Base-by-base conservation (phyloP, 129 eudicot species). In the Saussurea involucrata region DNA sequence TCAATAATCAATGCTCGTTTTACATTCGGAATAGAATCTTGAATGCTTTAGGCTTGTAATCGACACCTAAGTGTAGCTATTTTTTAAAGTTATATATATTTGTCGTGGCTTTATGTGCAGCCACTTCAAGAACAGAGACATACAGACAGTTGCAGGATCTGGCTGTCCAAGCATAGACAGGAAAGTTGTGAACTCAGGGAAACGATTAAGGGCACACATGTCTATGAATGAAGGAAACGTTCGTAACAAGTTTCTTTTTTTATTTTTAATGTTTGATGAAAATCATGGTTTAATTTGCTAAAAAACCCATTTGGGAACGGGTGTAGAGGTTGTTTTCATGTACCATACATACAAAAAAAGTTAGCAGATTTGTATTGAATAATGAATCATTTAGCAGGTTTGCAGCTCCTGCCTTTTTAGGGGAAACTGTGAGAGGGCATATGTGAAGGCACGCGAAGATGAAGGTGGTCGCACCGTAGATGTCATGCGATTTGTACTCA, bases 101-200 rank as follows among this genome's bases (percentile, higher is more conserved):
- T 55, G 63, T 5, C 22, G 32, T 75, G 22, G 42, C 42, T 75
- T 66, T 81, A 29, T 66, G 12, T 60, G 24, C 85, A 92, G 98
- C 70, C 78, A 76, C 79, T 79, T 90, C 24, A 80, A 88, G 6
- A 80, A 77, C 34, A 78, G 74, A 78, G 94, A 92, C 70, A 85
- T 92, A 61, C 18, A 76, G 80, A 76, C 22, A 25, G 68, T 92
- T 76, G 94, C 91, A 27, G 94, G 88, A 68, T 83, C 82, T 36
- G 96, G 98, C 70, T 92, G 98, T 70, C 96, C 94, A 27, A 83
- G 85, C 78, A 63, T 68, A 18, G 98, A 92, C 46, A 85, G 98
- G 83, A 92, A 90, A 85, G 94, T 92, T 79, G 94, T 90, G 67
- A 92, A 92, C 86, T 90, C 96, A 1, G 96, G 90, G 69, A 92